Evolutionary conservation across 306 rosid genomes (phyloP), one percentile per base, ranked within the genome.

Genomic region (Cucurbita pepo): DNA sequence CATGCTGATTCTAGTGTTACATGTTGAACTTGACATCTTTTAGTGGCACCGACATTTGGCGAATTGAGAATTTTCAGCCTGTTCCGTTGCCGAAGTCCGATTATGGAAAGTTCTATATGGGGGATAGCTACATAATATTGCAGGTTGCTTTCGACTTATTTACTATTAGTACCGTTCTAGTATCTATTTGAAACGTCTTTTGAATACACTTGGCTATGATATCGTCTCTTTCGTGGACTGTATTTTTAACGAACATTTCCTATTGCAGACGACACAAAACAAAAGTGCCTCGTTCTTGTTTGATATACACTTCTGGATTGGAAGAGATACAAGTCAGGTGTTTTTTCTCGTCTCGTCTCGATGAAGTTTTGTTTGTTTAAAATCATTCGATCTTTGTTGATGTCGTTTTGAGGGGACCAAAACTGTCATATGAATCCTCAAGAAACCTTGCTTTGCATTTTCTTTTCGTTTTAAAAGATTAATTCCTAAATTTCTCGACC

Each of bases 251-350:
- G 48, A 22, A 16, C 34, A 47, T 69, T 69, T 25, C 44, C 41
- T 69, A 25, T 22, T 88, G 83, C 83, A 95, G 97, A 89, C 96
- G 64, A 64, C 92, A 61, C 97, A 89, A 81, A 88, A 83, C 82
- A 95, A 81, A 86, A 91, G 97, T 56, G 92, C 97, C 5, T 70
- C 89, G 75, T 88, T 77, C 80, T 77, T 85, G 5, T 82, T 75
- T 78, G 99, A 95, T 71, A 84, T 95, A 70, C 99, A 95, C 86
- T 95, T 91, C 84, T 95, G 99, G 99, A 77, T 95, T 82, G 99
- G 99, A 82, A 91, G 82, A 82, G 99, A 95, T 82, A 86, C 99
- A 59, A 95, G 97, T 84, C 97, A 95, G 95, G 99, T 91, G 67
- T 65, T 77, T 74, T 75, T 81, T n/a, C 69, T 69, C 44, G 14